phyloP scores from a whole-genome alignment of 2,329 filamentous ascomycete species.

The Xenosphaeropsis pyriputrescens region DNA sequence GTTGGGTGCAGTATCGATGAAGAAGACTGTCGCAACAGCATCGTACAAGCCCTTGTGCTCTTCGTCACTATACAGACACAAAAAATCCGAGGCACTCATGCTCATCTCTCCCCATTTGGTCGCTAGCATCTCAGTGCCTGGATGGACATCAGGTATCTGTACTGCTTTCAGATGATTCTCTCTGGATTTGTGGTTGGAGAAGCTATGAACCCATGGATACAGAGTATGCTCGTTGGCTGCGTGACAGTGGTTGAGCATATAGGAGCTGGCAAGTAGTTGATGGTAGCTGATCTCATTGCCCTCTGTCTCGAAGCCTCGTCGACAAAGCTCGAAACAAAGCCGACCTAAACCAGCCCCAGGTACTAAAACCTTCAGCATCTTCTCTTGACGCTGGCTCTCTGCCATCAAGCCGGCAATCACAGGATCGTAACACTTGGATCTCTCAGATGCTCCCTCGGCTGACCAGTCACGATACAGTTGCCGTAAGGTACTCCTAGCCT shows the following conservation, averaged over 20 bases:
- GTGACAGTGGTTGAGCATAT: conserved; percentile 56
- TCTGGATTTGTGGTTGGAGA: conserved; percentile 71
- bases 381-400: conserved; percentile 13
- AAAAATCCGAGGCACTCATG: conserved; percentile 89
- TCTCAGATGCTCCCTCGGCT: conserved; percentile 56
- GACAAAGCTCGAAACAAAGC: conserved; percentile 75
- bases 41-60: conserved; percentile 53
- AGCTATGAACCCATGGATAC: conserved; percentile 75
- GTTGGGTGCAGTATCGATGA: conserved; percentile 94
- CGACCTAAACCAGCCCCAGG: conserved; percentile 83
- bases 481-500: conserved; percentile 79
- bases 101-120: conserved; percentile 53
- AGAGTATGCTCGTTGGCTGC: conserved; percentile 51
- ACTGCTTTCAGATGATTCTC: conserved; percentile 62
- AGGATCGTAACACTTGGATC: conserved; percentile 63
- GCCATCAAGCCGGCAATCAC: conserved; percentile 53
- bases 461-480: conserved; percentile 97
- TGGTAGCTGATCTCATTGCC: conserved; percentile 97
- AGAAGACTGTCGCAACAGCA: conserved; percentile 82
- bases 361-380: conserved; percentile 54
- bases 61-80: conserved; percentile 62
- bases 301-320: conserved; percentile 58
- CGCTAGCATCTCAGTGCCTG: conserved; percentile 33
- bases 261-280: conserved; percentile 74
- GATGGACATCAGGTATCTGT: conserved; percentile 68